Base-by-base conservation (phyloP, 495 filamentous ascomycete species). In the Cryomyces antarcticus region DNA sequence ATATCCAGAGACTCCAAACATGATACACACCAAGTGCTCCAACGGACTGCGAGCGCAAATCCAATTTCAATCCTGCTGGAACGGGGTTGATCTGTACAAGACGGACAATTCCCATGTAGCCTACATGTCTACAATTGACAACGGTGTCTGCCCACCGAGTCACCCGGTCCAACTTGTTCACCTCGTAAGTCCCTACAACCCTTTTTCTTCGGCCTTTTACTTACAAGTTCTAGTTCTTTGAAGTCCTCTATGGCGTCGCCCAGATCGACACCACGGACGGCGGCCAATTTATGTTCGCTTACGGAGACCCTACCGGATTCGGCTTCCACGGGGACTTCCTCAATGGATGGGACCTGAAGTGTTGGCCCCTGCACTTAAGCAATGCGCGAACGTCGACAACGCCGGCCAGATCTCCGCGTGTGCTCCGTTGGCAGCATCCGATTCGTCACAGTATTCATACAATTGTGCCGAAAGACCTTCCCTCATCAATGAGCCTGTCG, bases 11-110 rank as follows among this genome's bases (percentile, higher is more conserved):
- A 27, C 38, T 13, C 44, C 41, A n/a, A 48, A 45, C 40, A 56
- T 56, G 44, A 46, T 48, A 31, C 34, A 45, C 9, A 46, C 47
- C 7, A 41, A 48, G 6, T 56, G 52, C 34, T 30, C 37, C 4
- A 46, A 56, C 37, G 51, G 52, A 12, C 31, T 56, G 41, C 51
- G 52, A 6, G 52, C 51, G n/a, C 52, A 56, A 33, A 48, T 56
- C 11, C 48, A 39, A 7, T 56, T 53, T 31, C 52, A 52, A 39
- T 42, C 42, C 4, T 56, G 52, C 51, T 53, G 51, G 52, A 42
- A 56, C 33, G 52, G 52, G 4, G 33, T 50, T 0, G 33, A 56
- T 17, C 31, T 50, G 5, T 56, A 53, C 45, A 48, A 47, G 30
- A 4, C 47, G 1, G 52, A 53, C 37, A 53, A 56, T 30, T 46